Evolutionary conservation across 2,329 filamentous ascomycete species (phyloP).

Genomic region (Ceratocystis papillata): DNA sequence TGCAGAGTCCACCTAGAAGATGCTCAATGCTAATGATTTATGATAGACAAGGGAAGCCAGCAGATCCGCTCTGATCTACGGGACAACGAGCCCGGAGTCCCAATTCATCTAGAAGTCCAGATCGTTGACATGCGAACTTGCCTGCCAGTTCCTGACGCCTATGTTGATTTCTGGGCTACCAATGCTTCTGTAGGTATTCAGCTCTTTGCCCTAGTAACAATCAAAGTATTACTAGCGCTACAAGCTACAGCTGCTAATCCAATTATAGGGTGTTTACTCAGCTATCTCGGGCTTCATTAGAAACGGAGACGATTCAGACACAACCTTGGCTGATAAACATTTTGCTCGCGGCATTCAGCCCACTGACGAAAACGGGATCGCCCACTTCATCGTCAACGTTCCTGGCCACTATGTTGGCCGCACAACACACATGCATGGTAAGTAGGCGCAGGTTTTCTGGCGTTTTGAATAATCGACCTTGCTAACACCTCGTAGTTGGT

Average conservation of each 20-base stretch:
- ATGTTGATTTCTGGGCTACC: conserved; percentile 28
- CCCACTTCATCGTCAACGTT: conserved; percentile 36
- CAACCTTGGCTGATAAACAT: conserved; percentile 31
- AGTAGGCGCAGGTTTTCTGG: conserved; percentile 28
- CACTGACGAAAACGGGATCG: conserved; percentile 36
- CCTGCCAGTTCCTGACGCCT: conserved; percentile 25
- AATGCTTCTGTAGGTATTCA: conserved; percentile 31
- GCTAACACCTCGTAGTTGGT: conserved; percentile 27
- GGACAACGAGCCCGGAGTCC: conserved; percentile 25
- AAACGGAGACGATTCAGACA: conserved; percentile 37
- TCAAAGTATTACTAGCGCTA: fast-evolving
- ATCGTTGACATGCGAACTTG: conserved; percentile 28
- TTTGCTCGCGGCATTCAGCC: conserved; percentile 33
- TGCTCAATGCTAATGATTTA: background rate
- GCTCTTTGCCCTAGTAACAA: background rate
- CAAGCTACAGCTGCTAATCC: background rate
- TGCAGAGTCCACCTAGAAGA: background rate
- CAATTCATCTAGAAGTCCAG: conserved; percentile 27
- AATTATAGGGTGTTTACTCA: conserved; percentile 31
- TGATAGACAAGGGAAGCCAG: conserved; percentile 25
- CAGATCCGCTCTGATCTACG: conserved; percentile 26
- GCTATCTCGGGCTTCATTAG: conserved; percentile 29
- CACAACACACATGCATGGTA: conserved; percentile 40
- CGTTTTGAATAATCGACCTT: conserved; percentile 16
- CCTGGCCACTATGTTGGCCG: conserved; percentile 39